Evolutionary conservation across 139 green algal genomes (phyloP).

Genomic region (Protoeuglena noctilucae): DNA sequence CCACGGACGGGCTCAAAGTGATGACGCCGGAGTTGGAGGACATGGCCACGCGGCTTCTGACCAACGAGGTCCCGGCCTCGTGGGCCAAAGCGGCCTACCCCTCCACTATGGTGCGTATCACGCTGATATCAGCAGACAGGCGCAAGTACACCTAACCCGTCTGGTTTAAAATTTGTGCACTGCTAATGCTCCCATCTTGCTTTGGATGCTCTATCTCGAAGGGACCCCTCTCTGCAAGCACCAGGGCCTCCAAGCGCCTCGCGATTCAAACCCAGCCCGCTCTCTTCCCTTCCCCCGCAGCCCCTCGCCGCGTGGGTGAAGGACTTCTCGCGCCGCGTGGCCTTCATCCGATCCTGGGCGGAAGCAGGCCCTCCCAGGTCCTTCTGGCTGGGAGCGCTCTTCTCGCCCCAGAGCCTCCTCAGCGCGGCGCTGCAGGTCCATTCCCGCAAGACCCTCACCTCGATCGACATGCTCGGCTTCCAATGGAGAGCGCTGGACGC

Average conservation of each 20-base stretch:
- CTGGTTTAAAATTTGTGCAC: no score
- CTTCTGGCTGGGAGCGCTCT: not conserved
- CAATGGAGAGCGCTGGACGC: no score
- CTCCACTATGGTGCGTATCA: no score
- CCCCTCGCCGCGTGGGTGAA: not conserved
- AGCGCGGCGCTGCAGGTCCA: slow-evolving; percentile 4
- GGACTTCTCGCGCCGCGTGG: not conserved
- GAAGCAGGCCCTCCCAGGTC: not conserved
- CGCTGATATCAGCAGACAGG: no score
- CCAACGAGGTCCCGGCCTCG: not conserved
- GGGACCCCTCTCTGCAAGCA: no score
- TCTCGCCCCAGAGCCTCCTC: slow-evolving; percentile 4
- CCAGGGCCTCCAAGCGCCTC: no score
- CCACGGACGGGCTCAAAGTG: not conserved
- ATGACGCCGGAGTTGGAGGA: slow-evolving; percentile 1
- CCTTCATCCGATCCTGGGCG: not conserved
- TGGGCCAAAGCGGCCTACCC: not conserved
- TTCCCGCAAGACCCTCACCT: not conserved
- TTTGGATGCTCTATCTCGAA: no score
- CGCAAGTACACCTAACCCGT: no score
- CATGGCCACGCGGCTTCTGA: slow-evolving; percentile 3
- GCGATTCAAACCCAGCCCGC: no score
- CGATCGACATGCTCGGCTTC: slow-evolving; percentile 4
- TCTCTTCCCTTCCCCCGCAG: no score
- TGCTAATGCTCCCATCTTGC: no score